Evolutionary conservation across 2,329 filamentous ascomycete genomes (phyloP).

Genomic region (Phaeosphaeria sp.): DNA sequence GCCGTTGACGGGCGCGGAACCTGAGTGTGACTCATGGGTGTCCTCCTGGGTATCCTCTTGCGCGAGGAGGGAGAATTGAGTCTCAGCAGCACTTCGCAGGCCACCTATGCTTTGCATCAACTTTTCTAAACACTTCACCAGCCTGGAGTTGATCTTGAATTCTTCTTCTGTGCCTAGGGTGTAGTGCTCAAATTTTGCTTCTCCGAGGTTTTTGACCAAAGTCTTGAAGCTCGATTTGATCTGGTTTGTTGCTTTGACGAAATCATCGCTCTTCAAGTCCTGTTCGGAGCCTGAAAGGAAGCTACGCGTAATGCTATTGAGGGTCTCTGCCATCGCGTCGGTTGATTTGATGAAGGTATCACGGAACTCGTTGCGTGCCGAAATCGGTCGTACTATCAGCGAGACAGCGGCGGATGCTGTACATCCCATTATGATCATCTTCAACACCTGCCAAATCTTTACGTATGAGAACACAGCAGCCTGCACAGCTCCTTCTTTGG

Average conservation of each 20-base stretch:
- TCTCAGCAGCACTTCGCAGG: slow-evolving; percentile 84
- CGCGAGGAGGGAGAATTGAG: slow-evolving; percentile 86
- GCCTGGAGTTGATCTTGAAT: slow-evolving; percentile 77
- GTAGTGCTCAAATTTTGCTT: slow-evolving; percentile 91
- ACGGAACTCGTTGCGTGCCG: slow-evolving; percentile 75
- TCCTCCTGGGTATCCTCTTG: too few species aligned
- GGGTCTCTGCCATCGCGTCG: slow-evolving; percentile 77
- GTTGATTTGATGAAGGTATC: slow-evolving; percentile 77
- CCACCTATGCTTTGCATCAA: slow-evolving; percentile 90
- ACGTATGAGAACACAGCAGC: slow-evolving; percentile 79
- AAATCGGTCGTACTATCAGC: slow-evolving; percentile 77
- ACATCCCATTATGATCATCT: slow-evolving; percentile 64
- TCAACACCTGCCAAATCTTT: slow-evolving; percentile 75
- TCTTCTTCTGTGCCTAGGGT: slow-evolving; percentile 78
- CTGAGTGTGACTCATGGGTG: slow-evolving; percentile 20
- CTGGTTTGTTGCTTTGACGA: slow-evolving; percentile 65
- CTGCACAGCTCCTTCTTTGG: slow-evolving; percentile 89
- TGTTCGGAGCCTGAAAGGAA: slow-evolving; percentile 85
- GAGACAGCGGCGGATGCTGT: slow-evolving; percentile 60
- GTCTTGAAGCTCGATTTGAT: slow-evolving; percentile 73
- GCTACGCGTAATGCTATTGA: slow-evolving; percentile 79
- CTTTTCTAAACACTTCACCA: slow-evolving; percentile 84
- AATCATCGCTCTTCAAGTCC: slow-evolving; percentile 72
- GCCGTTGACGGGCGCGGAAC: slow-evolving; percentile 20
- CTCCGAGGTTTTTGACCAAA: slow-evolving; percentile 78